phyloP scores from a whole-genome alignment of 2,329 filamentous ascomycete genomes.

The Aschersonia sp. region DNA sequence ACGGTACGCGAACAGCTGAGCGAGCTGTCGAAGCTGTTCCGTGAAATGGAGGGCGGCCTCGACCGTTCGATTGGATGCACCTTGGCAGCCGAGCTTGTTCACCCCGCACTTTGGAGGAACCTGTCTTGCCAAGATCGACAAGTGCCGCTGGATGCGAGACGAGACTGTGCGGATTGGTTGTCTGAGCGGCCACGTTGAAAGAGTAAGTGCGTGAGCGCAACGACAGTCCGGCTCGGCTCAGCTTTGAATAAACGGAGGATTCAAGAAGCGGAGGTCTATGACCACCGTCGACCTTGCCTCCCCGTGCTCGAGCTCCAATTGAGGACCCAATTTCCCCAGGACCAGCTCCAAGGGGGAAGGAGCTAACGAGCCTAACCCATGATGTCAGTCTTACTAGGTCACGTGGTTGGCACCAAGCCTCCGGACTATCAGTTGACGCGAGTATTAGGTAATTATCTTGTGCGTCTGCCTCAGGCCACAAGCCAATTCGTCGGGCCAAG shows the following conservation, averaged over 20 bases:
- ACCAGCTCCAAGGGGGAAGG: no score
- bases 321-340: neutral
- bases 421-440: neutral
- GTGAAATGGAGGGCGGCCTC: slow-evolving; percentile 13
- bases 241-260: neutral
- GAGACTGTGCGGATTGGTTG: no score
- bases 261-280: neutral
- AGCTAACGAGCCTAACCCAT: neutral
- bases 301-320: neutral
- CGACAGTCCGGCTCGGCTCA: no score
- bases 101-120: slow-evolving; percentile 10
- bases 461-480: neutral
- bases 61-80: slow-evolving; percentile 14
- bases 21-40: slow-evolving; percentile 4
- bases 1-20: neutral
- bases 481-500: neutral
- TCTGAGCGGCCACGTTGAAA: no score
- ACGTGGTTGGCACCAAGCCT: neutral
- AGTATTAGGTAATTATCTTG: neutral
- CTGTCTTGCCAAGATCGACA: no score
- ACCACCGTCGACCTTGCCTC: neutral
- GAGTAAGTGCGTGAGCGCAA: no score
- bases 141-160: no score
- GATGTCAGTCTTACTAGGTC: neutral
- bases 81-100: slow-evolving; percentile 7